Conservation (phyloP, 768 basidiomycete genomes). For the Cyclocybe aegerita region DNA sequence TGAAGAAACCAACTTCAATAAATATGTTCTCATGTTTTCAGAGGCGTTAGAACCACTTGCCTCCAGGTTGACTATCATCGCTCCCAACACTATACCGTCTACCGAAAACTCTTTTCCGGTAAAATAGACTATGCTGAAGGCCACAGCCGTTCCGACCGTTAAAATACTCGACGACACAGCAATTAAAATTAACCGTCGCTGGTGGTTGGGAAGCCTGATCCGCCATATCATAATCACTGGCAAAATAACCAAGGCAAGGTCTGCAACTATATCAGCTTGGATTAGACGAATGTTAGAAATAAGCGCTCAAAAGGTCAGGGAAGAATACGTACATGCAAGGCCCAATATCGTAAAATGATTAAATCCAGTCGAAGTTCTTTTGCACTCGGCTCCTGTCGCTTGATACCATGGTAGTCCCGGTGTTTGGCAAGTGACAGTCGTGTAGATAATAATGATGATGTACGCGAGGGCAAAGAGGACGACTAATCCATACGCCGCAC, state of each 20-base stretch:
- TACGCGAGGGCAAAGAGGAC: not conserved
- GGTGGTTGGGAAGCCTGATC: slow-evolving; percentile 1
- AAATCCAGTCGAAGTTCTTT: no score
- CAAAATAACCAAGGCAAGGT: not conserved
- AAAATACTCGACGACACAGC: not conserved
- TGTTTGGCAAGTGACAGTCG: not conserved
- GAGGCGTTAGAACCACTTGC: not conserved
- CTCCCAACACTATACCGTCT: not conserved
- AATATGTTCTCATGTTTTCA: no score
- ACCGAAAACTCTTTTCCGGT: not conserved
- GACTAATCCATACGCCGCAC: not conserved
- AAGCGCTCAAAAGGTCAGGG: no score
- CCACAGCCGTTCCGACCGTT: not conserved
- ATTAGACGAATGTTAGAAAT: not conserved
- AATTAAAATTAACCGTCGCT: not conserved
- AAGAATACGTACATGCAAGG: not conserved
- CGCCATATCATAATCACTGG: not conserved
- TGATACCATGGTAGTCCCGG: not conserved
- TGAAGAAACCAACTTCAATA: not conserved
- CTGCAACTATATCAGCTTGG: not conserved
- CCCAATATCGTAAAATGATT: not conserved
- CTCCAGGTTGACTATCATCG: not conserved
- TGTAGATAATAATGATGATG: not conserved
- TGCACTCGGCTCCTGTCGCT: no score
- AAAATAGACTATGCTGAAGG: not conserved